Evolutionary conservation across 495 filamentous ascomycete species (phyloP).

Genomic region (Oidiodendron maius): DNA sequence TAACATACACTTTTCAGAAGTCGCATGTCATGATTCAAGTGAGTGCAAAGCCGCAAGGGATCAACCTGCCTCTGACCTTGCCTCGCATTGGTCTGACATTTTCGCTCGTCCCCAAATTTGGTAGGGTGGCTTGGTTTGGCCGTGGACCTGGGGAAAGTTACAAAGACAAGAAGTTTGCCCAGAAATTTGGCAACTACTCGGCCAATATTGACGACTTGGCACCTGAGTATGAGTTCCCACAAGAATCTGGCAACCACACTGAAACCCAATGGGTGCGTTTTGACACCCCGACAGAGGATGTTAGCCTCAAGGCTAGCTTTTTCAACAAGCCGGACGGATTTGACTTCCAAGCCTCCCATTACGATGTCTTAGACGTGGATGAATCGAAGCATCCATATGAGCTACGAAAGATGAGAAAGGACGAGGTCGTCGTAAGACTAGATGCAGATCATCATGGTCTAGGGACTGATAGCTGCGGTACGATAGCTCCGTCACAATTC

Average conservation of each 20-base stretch:
- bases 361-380: constrained; percentile 47
- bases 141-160: constrained; percentile 60
- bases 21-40: constrained; percentile 38
- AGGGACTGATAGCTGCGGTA: constrained; percentile 47
- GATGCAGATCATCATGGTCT: constrained; percentile 54
- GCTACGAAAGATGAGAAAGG: constrained; percentile 34
- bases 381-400: constrained; percentile 54
- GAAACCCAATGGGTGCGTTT: constrained; percentile 53
- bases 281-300: constrained; percentile 25
- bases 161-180: constrained; percentile 53
- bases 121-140: constrained; percentile 52
- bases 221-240: constrained; percentile 59
- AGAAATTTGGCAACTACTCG: constrained; percentile 47
- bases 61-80: constrained; percentile 44
- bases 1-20: constrained; percentile 46
- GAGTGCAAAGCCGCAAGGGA: constrained; percentile 29
- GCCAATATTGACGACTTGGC: constrained; percentile 36
- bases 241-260: constrained; percentile 57
- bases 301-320: constrained; percentile 27
- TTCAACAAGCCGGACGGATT: constrained; percentile 34
- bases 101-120: constrained; percentile 31
- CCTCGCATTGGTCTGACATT: constrained; percentile 55
- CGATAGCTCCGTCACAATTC: constrained; percentile 41
- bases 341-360: constrained; percentile 48
- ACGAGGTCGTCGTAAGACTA: constrained; percentile 50